Base-by-base conservation (phyloP, 1,139 yeast genomes). In the Sugiyamaella novakii region DNA sequence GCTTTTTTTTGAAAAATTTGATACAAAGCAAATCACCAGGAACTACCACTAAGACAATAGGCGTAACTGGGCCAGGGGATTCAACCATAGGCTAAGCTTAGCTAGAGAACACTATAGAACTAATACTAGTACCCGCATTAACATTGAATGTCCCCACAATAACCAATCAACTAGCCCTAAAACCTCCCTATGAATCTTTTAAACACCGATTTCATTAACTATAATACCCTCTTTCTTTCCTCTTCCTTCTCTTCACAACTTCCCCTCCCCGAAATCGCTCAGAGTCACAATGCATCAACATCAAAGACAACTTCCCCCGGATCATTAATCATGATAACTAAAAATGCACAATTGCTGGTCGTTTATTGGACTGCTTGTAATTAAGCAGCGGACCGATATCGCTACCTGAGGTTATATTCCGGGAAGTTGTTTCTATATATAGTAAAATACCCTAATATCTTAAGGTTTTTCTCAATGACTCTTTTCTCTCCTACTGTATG, bases 1-100 rank as follows among this genome's bases (percentile, higher is more conserved):
- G n/a, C 44, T 41, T 41, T 41, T 41, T 30, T 41, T 41, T 41
- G 44, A 31, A 30, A 41, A 41, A 41, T 41, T 41, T 30, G 21
- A 12, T 11, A 10, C 19, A 10, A 33, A 11, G 24, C 5, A 5
- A 8, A 18, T 7, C 11, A 35, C 5, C 28, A 5, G 19, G 17
- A 11, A n/a, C 15, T 36, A 15, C 19, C n/a, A n/a, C n/a, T n/a
- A n/a, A n/a, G n/a, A n/a, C n/a, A n/a, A n/a, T n/a, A n/a, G n/a
- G n/a, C n/a, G n/a, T n/a, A n/a, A n/a, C n/a, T n/a, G n/a, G n/a
- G n/a, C n/a, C n/a, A n/a, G n/a, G n/a, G n/a, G n/a, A n/a, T n/a
- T n/a, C n/a, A n/a, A n/a, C n/a, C n/a, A n/a, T n/a, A n/a, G n/a
- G n/a, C n/a, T n/a, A n/a, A n/a, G n/a, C n/a, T n/a, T n/a, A n/a